Percentiles rank a stretch among this genome's conserved stretches.
Evolutionary conservation across 345 rosid genomes (phyloP).

Genomic region (Brassica nigra): DNA sequence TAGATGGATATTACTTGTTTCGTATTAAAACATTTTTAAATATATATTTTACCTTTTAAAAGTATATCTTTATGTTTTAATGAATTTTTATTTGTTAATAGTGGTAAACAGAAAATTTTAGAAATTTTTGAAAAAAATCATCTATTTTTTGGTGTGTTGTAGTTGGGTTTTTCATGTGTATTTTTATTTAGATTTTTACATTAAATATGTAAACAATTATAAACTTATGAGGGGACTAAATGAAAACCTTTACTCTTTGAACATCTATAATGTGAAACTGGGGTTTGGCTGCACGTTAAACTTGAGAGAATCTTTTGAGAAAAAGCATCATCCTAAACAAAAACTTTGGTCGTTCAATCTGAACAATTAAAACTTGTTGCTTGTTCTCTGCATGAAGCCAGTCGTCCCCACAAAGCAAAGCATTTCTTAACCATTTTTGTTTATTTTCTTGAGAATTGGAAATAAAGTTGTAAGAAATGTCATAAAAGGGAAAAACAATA

Average conservation of each 20-base stretch:
- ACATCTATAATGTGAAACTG: not conserved
- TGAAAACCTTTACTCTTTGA: not conserved
- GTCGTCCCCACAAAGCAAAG: conserved; percentile 33
- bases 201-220: not conserved
- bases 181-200: too few relatives aligned
- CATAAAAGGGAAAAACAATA: conserved; percentile 11
- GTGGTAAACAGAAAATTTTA: too few relatives aligned
- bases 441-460: not conserved
- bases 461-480: conserved; percentile 3
- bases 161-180: too few relatives aligned
- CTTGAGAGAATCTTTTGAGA: not conserved
- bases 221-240: not conserved
- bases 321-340: not conserved
- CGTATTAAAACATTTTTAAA: too few relatives aligned
- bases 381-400: conserved; percentile 18
- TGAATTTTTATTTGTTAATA: too few relatives aligned
- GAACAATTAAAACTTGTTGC: conserved; percentile 5
- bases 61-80: too few relatives aligned
- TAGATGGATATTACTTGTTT: too few relatives aligned
- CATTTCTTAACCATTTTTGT: conserved; percentile 1
- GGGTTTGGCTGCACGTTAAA: not conserved
- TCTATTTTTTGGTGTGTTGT: too few relatives aligned
- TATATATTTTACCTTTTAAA: too few relatives aligned
- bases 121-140: too few relatives aligned
- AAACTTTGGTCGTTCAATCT: not conserved